phyloP scores from a whole-genome alignment of 192 early-diverging fungal genomes.

The Coemansia aciculifera region DNA sequence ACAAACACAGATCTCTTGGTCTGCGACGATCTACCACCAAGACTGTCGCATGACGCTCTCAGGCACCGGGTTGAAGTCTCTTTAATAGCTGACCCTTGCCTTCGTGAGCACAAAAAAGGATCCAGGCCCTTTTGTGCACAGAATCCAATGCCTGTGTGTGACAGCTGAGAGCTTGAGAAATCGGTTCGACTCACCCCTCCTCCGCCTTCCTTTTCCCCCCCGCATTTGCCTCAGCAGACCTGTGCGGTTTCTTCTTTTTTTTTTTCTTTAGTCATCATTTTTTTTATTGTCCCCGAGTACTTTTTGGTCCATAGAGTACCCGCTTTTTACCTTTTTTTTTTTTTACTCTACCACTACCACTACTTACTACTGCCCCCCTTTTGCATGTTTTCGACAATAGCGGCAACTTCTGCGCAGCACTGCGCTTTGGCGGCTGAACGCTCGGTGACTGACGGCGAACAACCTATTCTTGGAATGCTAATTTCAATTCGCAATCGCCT shows the following conservation, averaged over 20 bases:
- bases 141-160: background rate
- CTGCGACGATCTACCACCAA: background rate
- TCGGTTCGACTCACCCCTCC: background rate
- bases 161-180: background rate
- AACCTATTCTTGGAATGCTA: constrained; percentile 65
- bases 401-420: background rate
- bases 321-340: background rate
- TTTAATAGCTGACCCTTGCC: background rate
- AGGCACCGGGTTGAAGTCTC: background rate
- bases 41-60: background rate
- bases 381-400: constrained; percentile 42
- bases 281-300: background rate
- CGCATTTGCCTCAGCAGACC: background rate
- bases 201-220: background rate
- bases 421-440: constrained; percentile 14
- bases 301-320: background rate
- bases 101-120: background rate
- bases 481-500: constrained; percentile 71
- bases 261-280: background rate
- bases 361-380: background rate
- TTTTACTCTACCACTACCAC: background rate
- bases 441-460: constrained; percentile 52
- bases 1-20: background rate
- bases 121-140: background rate
- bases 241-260: background rate